Conservation (phyloP, 2,329 filamentous ascomycete genomes). For the Epichloe sibirici region DNA sequence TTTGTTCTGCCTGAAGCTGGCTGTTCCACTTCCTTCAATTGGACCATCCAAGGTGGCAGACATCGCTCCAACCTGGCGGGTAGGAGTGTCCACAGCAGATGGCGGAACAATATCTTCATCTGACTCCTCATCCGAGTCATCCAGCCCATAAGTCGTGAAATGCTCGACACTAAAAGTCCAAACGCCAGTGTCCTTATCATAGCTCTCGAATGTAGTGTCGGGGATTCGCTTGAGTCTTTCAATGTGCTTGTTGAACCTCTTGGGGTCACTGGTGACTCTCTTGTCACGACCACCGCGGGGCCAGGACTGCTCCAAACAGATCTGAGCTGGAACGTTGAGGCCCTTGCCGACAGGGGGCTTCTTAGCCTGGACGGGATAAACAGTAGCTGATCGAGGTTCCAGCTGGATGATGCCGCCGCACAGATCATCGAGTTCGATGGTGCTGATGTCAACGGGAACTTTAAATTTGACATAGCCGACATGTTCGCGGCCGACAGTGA, state of each 20-base stretch:
- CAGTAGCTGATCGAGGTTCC: slow-evolving; percentile 67
- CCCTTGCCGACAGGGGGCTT: slow-evolving; percentile 82
- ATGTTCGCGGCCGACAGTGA: slow-evolving; percentile 71
- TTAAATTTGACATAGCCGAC: slow-evolving; percentile 76
- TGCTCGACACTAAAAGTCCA: slow-evolving; percentile 95
- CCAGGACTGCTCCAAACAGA: slow-evolving; percentile 88
- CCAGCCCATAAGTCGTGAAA: slow-evolving; percentile 88
- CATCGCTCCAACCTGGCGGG: slow-evolving; percentile 14
- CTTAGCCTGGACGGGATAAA: slow-evolving; percentile 63
- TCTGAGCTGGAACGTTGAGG: slow-evolving; percentile 79
- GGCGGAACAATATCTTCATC: slow-evolving; percentile 30
- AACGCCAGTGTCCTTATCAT: slow-evolving; percentile 65
- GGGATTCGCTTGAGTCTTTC: slow-evolving; percentile 66
- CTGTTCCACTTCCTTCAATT: slow-evolving; percentile 41
- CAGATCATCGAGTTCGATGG: slow-evolving; percentile 68
- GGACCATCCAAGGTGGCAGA: slow-evolving; percentile 11
- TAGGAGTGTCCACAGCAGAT: neutral
- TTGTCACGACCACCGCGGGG: slow-evolving; percentile 54
- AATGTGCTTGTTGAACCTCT: slow-evolving; percentile 68
- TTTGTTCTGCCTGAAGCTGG: slow-evolving; percentile 39
- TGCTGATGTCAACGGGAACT: slow-evolving; percentile 69
- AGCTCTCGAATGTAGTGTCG: slow-evolving; percentile 72
- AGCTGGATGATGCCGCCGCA: slow-evolving; percentile 66
- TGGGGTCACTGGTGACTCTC: slow-evolving; percentile 40
- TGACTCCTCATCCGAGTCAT: slow-evolving; percentile 64